A percentile compares a stretch with the other conserved stretches of the same genome.
Conservation (phyloP, 1,284 basidiomycete species). For the Thecaphora frezii region DNA sequence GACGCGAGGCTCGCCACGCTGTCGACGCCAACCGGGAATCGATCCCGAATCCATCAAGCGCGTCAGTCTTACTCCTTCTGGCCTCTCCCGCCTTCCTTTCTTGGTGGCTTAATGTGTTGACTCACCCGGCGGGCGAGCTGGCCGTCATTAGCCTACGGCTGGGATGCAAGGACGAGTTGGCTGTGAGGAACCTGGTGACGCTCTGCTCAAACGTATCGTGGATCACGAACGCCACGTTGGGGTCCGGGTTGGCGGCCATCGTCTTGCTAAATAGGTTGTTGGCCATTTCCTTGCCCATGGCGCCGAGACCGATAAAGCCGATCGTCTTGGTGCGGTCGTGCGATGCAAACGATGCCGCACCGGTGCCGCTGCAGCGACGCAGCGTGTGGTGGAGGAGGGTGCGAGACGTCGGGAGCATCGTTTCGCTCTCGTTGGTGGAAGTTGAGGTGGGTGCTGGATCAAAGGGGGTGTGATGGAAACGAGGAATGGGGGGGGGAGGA, state of each 20-base stretch:
- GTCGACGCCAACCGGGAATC: no score
- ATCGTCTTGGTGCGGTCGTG: slow-evolving; percentile 47
- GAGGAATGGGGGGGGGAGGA: no score
- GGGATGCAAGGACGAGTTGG: slow-evolving; percentile 39
- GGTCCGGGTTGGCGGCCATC: slow-evolving; percentile 30
- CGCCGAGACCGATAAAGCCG: slow-evolving; percentile 55
- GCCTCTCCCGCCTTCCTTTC: no score
- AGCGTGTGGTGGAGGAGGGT: slow-evolving; percentile 15
- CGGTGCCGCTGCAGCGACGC: slow-evolving; percentile 2
- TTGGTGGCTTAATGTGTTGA: no score
- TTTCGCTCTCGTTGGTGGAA: no score
- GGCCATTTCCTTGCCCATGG: slow-evolving; percentile 54
- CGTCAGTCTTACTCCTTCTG: no score
- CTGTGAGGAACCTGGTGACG: slow-evolving; percentile 49
- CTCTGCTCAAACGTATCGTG: slow-evolving; percentile 45
- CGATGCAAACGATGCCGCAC: slow-evolving; percentile 1
- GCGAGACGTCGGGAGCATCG: slow-evolving; percentile 23
- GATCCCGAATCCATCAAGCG: no score
- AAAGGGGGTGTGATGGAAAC: no score
- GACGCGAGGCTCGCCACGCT: slow-evolving; percentile 63
- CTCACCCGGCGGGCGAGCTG: slow-evolving; percentile 55
- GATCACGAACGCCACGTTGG: slow-evolving; percentile 37
- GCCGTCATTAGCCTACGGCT: slow-evolving; percentile 52
- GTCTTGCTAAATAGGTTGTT: slow-evolving; percentile 45
- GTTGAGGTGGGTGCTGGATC: no score